These are phyloP conservation scores for Candida caryicola DNA, from an alignment of 805 yeast genomes.

Conservation along the genomic window DNA sequence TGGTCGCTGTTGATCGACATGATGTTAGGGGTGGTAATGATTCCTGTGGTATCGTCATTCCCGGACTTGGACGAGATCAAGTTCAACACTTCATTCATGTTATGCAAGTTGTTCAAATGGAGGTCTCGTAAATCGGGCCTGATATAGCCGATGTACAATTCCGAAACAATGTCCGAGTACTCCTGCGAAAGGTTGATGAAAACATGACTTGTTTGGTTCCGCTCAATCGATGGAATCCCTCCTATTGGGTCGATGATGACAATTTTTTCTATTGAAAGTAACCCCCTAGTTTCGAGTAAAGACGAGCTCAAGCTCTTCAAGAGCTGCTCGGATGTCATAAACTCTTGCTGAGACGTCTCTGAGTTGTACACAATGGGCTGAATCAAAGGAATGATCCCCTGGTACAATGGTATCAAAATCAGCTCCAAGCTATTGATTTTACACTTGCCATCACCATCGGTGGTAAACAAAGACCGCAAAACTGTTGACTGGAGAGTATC, in stretches of 20 bases:
- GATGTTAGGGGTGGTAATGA: slow-evolving; percentile 79
- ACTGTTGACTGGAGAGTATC: slow-evolving; percentile 23
- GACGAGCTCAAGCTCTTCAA: slow-evolving; percentile 24
- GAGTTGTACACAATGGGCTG: slow-evolving; percentile 45
- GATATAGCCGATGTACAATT: slow-evolving; percentile 58
- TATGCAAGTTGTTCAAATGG: slow-evolving; percentile 65
- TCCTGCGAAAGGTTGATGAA: slow-evolving; percentile 85
- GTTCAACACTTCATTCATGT: slow-evolving; percentile 58
- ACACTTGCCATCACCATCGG: slow-evolving; percentile 5
- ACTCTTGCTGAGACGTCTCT: slow-evolving; percentile 20
- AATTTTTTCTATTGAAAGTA: slow-evolving; percentile 72
- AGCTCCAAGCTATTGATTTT: slow-evolving; percentile 26
- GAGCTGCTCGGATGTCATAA: slow-evolving; percentile 21
- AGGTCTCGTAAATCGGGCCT: slow-evolving; percentile 42
- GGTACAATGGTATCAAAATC: slow-evolving; percentile 39
- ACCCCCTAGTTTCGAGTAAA: slow-evolving; percentile 24
- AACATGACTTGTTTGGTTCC: slow-evolving; percentile 81
- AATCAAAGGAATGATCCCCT: slow-evolving; percentile 58
- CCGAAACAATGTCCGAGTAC: slow-evolving; percentile 59
- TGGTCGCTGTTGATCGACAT: slow-evolving; percentile 55
- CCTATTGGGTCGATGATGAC: slow-evolving; percentile 79
- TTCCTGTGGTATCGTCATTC: slow-evolving; percentile 60
- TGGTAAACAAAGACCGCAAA: slow-evolving; percentile 26
- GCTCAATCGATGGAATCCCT: slow-evolving; percentile 85
- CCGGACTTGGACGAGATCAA: slow-evolving; percentile 43